Evolutionary conservation across 495 filamentous ascomycete genomes (phyloP), one percentile per base, ranked within the genome.

Genomic region (Thermochaetoides thermophila): DNA sequence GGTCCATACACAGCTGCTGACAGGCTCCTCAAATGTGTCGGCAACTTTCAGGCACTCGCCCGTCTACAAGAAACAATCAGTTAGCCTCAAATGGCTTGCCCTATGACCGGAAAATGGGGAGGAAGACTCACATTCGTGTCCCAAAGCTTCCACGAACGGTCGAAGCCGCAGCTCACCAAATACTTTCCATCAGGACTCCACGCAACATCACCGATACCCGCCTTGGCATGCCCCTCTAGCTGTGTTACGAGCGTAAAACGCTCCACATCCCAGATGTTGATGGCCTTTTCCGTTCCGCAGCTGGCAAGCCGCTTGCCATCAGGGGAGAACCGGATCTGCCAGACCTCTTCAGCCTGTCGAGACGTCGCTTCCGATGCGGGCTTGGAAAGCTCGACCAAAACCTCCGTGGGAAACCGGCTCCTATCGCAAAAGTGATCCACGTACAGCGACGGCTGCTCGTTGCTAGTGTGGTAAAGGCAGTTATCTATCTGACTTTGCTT

Each of bases 131-230:
- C 84, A 45, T 71, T 65, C 7, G 69, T 63, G 54, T 84, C 74
- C 83, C 83, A 96, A 37, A 95, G 54, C 37, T 74, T 71, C 6
- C 83, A 84, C 37, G 66, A 71, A 10, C 62, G 68, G 49, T 91
- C 83, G 45, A 71, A 65, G 5, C 75, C 76, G 48, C 86, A 93
- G 12, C 75, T 85, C 20, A 94, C 74, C 3, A 99, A 58, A 48
- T 78, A 81, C 1, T 68, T 65, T 52, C 91, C 81, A 60, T 96
- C 84, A 5, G 85, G 86, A 54, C 84, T 92, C 89, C 89, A 99
- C 3, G 80, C 64, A 3, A 89, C 55, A 43, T 84, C 79, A 26
- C 75, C 71, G 23, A 95, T 74, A 7, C 40, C 43, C 6, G 75
- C 70, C 3, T 63, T 59, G 2, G 66, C 61, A 45, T 85, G 79